Base-by-base conservation (phyloP, 2,329 filamentous ascomycete genomes). In the Didymella arachidicola region DNA sequence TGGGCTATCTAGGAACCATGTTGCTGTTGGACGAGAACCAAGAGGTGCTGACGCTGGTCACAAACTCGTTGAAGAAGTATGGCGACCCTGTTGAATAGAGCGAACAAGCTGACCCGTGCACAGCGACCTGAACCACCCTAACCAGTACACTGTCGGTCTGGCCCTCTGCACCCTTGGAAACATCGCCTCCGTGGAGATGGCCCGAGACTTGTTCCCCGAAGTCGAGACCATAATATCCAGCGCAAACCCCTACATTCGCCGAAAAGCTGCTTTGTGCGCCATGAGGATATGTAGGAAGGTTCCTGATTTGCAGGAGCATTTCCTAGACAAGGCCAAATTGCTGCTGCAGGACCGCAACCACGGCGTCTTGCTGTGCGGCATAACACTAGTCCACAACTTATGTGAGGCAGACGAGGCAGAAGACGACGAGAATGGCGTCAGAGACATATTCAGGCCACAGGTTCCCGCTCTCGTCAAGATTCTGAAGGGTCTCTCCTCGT, bases 221-320 rank as follows among this genome's bases (percentile, higher is more conserved):
- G 91, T 99, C 76, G 96, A 99, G 79, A 91, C 86, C 61, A 87
- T 98, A 47, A 82, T 99, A 64, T 90, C 93, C 41, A 97, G 93
- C 47, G 89, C 93, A 52, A 99, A 99, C 77, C 95, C 95, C n/a
- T 99, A 99, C 76, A 97, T 99, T 74, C 87, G 95, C 69, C 87
- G 95, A 69, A 99, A 99, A 82, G 95, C 95, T 18, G 95, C 95
- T 4, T 85, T 99, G n/a, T 99, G 95, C 79, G 95, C 95, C 49
- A 99, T 99, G 95, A 87, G 93, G 66, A 97, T 99, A 83, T 97
- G 93, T 80, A 90, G 93, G 70, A 99, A 99, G 79, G 95, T 99
- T 11, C 95, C 96, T 6, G 95, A 99, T 77, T 81, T 99, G 53
- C 92, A 97, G 78, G 96, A 99, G 77, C 93, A 99, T 79, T 99